Evolutionary conservation across 805 yeast species (phyloP), one percentile per base, ranked within the genome.

Genomic region (Danielia oregonensis): DNA sequence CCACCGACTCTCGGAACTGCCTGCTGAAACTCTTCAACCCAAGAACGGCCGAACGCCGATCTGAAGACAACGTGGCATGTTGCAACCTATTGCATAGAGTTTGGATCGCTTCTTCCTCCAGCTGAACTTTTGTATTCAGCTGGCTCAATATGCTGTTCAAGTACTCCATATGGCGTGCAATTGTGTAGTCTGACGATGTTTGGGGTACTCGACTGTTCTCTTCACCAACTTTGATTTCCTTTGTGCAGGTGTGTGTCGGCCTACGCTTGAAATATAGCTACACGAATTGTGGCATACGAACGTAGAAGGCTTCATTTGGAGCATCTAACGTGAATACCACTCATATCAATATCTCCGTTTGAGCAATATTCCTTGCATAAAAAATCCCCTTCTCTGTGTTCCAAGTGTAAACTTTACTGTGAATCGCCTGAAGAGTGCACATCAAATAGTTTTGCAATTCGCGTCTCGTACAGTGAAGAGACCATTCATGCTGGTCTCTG

Each of bases 11-110:
- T 41, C 98, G 67, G 55, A 82, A 87, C 48, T 87, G 86, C 36
- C 97, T 71, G 40, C 94, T 78, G 55, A 87, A 88, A 26, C 94
- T 85, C 54, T 91, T 89, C 43, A 93, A 66, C 0, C 95, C 91
- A 24, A 91, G 68, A 4, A 91, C 85, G 0, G 97, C 97, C 2
- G 96, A 91, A 35, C 95, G 67, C 42, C 97, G 70, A 60, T 93
- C 98, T 18, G 84, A 78, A 2, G 93, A 70, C 42, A 85, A 60
- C 0, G 83, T 82, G 3, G 97, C 81, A 61, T 93, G 87, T 28
- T 79, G 76, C 36, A 91, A 73, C 26, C 97, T 69, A 54, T 94
- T 96, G 47, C 96, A 86, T 28, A 93, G 68, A 4, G 93, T 86
- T 5, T 91, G 78, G 40, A 93, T 91, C 10, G 95, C 83, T 52